Percentiles rank a stretch among this genome's conserved stretches.
Evolutionary conservation across 441 rosid genomes (phyloP).

Genomic region (Pelargonium myrrhifolium): DNA sequence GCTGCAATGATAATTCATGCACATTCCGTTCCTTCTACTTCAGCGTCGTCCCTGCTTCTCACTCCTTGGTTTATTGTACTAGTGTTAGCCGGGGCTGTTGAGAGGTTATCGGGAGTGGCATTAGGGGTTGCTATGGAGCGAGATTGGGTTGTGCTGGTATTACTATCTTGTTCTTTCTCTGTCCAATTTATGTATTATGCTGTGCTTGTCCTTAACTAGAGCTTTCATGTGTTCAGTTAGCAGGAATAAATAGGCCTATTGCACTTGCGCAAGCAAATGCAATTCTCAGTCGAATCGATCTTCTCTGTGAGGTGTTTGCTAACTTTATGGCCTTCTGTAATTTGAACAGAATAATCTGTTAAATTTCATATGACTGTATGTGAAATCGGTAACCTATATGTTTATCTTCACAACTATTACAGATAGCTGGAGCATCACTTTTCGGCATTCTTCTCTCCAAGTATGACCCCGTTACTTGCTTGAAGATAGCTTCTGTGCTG

Average conservation of each 20-base stretch:
- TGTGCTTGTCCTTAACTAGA: conserved; percentile 11
- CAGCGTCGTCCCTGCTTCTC: conserved; percentile 53
- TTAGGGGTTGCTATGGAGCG: conserved; percentile 84
- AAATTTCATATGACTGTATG: background rate
- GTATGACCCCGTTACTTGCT: conserved; percentile 73
- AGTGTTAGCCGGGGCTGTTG: conserved; percentile 63
- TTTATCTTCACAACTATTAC: conserved; percentile 16
- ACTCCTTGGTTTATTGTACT: conserved; percentile 75
- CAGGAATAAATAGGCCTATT: conserved; percentile 76
- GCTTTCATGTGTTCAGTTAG: conserved; percentile 44
- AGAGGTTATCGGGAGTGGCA: conserved; percentile 76
- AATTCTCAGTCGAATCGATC: conserved; percentile 73
- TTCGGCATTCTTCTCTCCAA: conserved; percentile 78
- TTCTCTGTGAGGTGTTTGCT: conserved; percentile 74
- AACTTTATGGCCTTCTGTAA: conserved; percentile 9
- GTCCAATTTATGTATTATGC: background rate
- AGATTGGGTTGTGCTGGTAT: conserved; percentile 93
- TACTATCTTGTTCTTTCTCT: conserved; percentile 16
- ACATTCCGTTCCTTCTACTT: conserved; percentile 41
- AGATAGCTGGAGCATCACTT: conserved; percentile 80
- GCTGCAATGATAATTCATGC: conserved; percentile 81
- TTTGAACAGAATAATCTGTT: conserved; percentile 3
- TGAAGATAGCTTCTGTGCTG: conserved; percentile 63
- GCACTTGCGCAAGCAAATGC: conserved; percentile 95
- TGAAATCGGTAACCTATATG: conserved; percentile 5